Evolutionary conservation across 2,329 filamentous ascomycete genomes (phyloP).

Genomic region (Hypoxylon sp.): DNA sequence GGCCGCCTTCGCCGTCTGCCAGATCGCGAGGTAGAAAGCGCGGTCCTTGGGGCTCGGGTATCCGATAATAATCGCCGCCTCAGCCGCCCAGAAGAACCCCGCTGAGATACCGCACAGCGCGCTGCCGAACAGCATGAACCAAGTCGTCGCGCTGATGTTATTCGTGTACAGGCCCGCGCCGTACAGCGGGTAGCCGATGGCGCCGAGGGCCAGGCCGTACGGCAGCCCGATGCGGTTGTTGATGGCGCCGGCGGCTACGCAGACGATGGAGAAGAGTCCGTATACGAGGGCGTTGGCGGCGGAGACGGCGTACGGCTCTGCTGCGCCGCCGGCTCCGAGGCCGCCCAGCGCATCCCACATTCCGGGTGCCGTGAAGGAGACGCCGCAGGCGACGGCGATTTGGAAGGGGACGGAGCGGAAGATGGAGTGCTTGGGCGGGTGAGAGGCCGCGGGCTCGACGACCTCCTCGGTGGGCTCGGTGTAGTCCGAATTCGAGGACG

Average conservation of each 20-base stretch:
- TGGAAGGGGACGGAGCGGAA: constrained; percentile 55
- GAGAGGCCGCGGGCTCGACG: constrained; percentile 12
- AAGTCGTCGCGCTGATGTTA: constrained; percentile 72
- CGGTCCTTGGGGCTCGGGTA: constrained; percentile 74
- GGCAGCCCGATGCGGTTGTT: constrained; percentile 56
- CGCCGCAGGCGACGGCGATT: constrained; percentile 56
- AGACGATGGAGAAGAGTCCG: constrained; percentile 60
- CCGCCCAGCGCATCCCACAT: constrained; percentile 61
- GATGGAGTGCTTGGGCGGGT: constrained; percentile 45
- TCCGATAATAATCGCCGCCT: constrained; percentile 73
- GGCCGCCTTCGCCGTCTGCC: constrained; percentile 58
- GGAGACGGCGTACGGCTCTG: constrained; percentile 58
- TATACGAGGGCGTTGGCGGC: constrained; percentile 62
- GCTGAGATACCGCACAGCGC: constrained; percentile 73
- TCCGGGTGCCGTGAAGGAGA: constrained; percentile 58
- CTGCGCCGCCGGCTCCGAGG: constrained; percentile 58
- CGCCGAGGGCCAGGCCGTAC: constrained; percentile 58
- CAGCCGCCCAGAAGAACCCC: constrained; percentile 76
- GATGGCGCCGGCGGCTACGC: constrained; percentile 56
- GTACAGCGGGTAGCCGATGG: constrained; percentile 73
- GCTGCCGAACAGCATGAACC: constrained; percentile 73
- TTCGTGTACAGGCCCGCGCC: constrained; percentile 75
- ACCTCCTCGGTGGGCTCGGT: constrained; percentile 26
- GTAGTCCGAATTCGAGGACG: constrained; percentile 28
- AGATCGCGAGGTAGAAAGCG: constrained; percentile 68